Conservation (phyloP, 305 asterid genomes). For the Fraxinus greggii region DNA sequence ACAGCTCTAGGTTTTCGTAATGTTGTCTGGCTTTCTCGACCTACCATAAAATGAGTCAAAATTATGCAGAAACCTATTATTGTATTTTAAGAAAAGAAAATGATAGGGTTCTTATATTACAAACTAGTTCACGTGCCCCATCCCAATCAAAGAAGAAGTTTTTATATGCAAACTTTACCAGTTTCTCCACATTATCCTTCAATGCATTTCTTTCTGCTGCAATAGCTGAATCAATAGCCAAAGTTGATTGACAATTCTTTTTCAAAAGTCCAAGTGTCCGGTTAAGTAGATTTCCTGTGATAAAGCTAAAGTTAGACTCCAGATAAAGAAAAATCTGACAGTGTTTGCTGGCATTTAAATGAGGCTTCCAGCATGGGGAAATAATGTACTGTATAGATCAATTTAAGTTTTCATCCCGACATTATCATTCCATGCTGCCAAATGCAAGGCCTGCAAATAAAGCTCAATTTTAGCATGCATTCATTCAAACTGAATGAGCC, state of each 20-base stretch:
- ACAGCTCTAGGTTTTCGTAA: constrained; percentile 70
- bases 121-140: background rate
- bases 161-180: constrained; percentile 32
- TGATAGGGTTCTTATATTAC: background rate
- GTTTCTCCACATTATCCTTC: constrained; percentile 43
- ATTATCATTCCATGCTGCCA: background rate
- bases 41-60: constrained; percentile 34
- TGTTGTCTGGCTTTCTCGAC: constrained; percentile 66
- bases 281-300: constrained; percentile 50
- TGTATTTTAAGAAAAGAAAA: background rate
- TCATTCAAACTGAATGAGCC: background rate
- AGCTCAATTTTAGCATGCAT: background rate
- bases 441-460: background rate
- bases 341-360: background rate
- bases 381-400: background rate
- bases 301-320: background rate
- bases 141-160: background rate
- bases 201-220: constrained; percentile 43
- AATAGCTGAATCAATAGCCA: constrained; percentile 41
- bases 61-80: background rate
- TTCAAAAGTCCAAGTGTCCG: constrained; percentile 55
- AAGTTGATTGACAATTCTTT: constrained; percentile 46
- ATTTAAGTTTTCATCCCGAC: background rate
- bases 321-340: background rate
- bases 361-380: background rate